Base-by-base conservation (phyloP, 495 filamentous ascomycete genomes). In the Mytilinidion resinicola region DNA sequence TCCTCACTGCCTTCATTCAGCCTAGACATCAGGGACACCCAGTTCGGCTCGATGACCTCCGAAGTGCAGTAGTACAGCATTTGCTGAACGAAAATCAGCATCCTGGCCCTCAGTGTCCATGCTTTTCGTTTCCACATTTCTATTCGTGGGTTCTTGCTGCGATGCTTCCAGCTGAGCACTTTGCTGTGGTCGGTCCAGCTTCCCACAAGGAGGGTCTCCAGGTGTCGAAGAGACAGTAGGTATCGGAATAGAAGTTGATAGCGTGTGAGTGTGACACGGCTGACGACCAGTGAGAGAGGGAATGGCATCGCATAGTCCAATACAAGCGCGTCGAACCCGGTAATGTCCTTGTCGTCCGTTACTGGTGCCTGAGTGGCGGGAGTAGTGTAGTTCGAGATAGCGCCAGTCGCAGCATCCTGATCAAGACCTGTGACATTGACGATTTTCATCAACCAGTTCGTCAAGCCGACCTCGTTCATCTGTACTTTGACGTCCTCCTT, bases 21-120 rank as follows among this genome's bases (percentile, higher is more conserved):
- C 53, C 88, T 80, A 21, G 85, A 82, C 90, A 96, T 97, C 51
- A 97, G 77, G 37, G 79, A 84, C 57, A 90, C 85, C 93, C 93
- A 98, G 74, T 97, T 98, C 15, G 91, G 93, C 72, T 98, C 93
- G 59, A 98, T 91, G 55, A 98, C 93, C 70, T 98, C 93, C 0
- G 88, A 85, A 0, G 93, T 97, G 69, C 91, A 96, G 64, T 95
- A 98, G 69, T 96, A 98, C 21, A 96, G 77, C 30, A 96, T 75
- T 67, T 98, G 93, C 71, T 98, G 95, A 19, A 97, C 86, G 67
- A 97, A 98, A 11, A 96, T 87, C 11, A 98, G 76, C 93, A 98
- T 98, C 48, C 95, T 82, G 9, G 91, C 88, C 20, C 93, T 80
- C 42, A 98, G 72, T 2, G 88, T 96, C 89, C 90, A 97, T 3